A percentile compares a stretch with the other conserved stretches of the same genome.
Conservation (phyloP, 1,284 basidiomycete genomes). For the Ganoderma sp. region DNA sequence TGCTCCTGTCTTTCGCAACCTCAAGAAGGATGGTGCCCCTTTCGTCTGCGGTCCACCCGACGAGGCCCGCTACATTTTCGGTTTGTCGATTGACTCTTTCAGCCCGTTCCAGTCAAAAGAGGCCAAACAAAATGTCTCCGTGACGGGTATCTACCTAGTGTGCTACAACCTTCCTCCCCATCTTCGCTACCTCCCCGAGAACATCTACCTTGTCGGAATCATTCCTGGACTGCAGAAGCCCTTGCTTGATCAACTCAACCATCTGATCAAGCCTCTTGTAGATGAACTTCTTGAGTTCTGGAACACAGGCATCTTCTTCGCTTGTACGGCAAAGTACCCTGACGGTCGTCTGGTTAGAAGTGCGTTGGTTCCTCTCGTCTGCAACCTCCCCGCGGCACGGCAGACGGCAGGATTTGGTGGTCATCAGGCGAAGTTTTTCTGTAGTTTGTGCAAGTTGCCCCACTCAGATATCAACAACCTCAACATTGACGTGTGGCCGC, state of each 20-base stretch:
- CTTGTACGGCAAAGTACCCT: constrained; percentile 36
- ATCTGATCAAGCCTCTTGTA: constrained; percentile 43
- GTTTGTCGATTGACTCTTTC: constrained; percentile 34
- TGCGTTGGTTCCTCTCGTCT: constrained; percentile 39
- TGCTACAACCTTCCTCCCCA: constrained; percentile 40
- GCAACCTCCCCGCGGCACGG: constrained; percentile 44
- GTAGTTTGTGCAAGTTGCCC: constrained; percentile 40
- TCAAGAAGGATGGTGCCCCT: constrained; percentile 21
- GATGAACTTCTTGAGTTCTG: constrained; percentile 43
- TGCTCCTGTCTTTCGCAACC: constrained; percentile 19
- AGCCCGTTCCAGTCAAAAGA: constrained; percentile 29
- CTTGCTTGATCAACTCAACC: constrained; percentile 41
- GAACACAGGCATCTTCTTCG: constrained; percentile 40
- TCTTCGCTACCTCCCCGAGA: constrained; percentile 36
- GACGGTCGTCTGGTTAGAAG: constrained; percentile 36
- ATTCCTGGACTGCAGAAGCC: constrained; percentile 47
- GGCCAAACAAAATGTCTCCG: constrained; percentile 24
- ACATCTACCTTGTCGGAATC: constrained; percentile 40
- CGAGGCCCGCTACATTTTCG: constrained; percentile 17
- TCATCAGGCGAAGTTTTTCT: constrained; percentile 39
- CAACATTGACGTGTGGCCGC: constrained; percentile 33
- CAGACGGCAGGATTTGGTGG: constrained; percentile 44
- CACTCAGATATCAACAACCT: constrained; percentile 40
- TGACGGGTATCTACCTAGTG: constrained; percentile 35
- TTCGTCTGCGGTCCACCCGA: constrained; percentile 20